Evolutionary conservation across 768 basidiomycete genomes (phyloP).

Genomic region (Leucogyrophana mollusca): DNA sequence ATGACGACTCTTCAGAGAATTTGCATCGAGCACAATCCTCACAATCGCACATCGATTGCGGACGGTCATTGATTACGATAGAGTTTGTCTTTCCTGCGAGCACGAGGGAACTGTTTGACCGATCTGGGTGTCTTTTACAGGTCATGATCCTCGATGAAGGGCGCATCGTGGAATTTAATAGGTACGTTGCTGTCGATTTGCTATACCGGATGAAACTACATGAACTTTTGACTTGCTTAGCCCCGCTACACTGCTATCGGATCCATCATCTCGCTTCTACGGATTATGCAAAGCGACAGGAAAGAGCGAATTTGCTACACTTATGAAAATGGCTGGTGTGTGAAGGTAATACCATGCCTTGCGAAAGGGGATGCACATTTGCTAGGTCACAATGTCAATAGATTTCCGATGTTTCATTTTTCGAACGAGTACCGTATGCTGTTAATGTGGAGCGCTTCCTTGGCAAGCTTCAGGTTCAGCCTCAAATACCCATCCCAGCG

Average conservation of each 20-base stretch:
- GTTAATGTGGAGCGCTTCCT: too few relatives aligned
- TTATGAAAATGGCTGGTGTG: constrained; percentile 72
- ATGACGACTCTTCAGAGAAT: constrained; percentile 47
- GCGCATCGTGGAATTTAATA: constrained; percentile 74
- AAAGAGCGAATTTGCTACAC: constrained; percentile 62
- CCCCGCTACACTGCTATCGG: constrained; percentile 52
- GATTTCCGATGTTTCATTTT: too few relatives aligned
- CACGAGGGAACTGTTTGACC: constrained; percentile 5
- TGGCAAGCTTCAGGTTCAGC: too few relatives aligned
- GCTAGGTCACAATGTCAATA: too few relatives aligned
- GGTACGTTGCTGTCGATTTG: constrained; percentile 25
- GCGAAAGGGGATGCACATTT: too few relatives aligned
- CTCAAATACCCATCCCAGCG: too few relatives aligned
- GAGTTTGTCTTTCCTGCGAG: constrained; percentile 41
- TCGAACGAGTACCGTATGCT: too few relatives aligned
- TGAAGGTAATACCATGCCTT: too few relatives aligned
- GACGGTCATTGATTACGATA: constrained; percentile 83
- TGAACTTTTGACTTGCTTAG: constrained; percentile 19
- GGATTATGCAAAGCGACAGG: constrained; percentile 73
- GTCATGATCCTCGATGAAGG: constrained; percentile 81
- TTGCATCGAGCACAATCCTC: constrained; percentile 76
- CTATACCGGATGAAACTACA: not conserved
- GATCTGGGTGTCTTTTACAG: constrained; percentile 31
- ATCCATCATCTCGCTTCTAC: constrained; percentile 62
- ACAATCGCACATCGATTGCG: constrained; percentile 81